These are phyloP conservation scores for Cercophora sp. DNA, from an alignment of 495 filamentous ascomycete species.

Conservation along the genomic window DNA sequence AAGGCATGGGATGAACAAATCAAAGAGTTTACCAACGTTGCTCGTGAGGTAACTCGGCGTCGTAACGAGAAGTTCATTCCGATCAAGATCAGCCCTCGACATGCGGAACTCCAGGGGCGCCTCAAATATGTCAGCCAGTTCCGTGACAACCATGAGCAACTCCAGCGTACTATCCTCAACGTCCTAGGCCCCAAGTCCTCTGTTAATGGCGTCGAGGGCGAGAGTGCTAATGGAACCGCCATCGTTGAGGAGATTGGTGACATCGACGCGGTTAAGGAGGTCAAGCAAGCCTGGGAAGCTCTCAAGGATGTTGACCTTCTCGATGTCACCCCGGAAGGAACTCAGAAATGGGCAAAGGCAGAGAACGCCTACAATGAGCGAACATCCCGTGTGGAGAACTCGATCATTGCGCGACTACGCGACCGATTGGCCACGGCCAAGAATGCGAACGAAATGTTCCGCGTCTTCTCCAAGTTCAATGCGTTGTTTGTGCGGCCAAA, in stretches of 20 bases:
- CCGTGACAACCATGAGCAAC: constrained; percentile 91
- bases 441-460: constrained; percentile 98
- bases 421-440: constrained; percentile 93
- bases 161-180: constrained; percentile 91
- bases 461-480: constrained; percentile 99
- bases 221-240: constrained; percentile 56
- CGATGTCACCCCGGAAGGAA: constrained; percentile 85
- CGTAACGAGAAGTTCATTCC: constrained; percentile 96
- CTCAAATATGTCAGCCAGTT: constrained; percentile 92
- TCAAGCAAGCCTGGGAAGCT: constrained; percentile 87
- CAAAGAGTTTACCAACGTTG: constrained; percentile 96
- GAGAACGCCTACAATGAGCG: constrained; percentile 96
- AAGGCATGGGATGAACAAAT: constrained; percentile 89
- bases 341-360: constrained; percentile 82
- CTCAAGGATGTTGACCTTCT: constrained; percentile 92
- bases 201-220: constrained; percentile 47
- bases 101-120: constrained; percentile 80
- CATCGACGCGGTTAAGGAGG: constrained; percentile 96
- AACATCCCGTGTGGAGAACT: constrained; percentile 94
- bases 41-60: constrained; percentile 84
- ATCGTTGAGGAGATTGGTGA: constrained; percentile 93
- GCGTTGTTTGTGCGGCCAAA: constrained; percentile 96
- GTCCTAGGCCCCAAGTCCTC: constrained; percentile 74
- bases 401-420: constrained; percentile 90
- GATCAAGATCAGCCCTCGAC: constrained; percentile 85